Evolutionary conservation across 2,329 filamentous ascomycete species (phyloP).

Genomic region (Colletotrichum sp.): DNA sequence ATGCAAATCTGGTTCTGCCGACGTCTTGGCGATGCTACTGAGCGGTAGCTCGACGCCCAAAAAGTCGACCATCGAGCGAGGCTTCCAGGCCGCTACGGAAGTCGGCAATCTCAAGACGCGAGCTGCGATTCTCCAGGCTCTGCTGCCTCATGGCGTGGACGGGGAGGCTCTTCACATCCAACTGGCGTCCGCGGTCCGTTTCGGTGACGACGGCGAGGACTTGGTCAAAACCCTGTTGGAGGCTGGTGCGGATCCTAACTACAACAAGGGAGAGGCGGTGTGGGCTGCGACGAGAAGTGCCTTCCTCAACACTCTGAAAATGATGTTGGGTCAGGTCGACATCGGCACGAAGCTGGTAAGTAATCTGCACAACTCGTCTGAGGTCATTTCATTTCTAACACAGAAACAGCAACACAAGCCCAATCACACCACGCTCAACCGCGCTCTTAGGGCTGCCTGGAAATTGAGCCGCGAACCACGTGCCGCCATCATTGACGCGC

Average conservation of each 20-base stretch:
- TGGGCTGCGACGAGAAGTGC: slow-evolving; percentile 59
- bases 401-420: slow-evolving; percentile 44
- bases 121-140: slow-evolving; percentile 53
- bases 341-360: slow-evolving; percentile 46
- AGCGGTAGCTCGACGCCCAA: slow-evolving; percentile 42
- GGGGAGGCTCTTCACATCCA: slow-evolving; percentile 59
- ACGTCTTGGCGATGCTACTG: slow-evolving; percentile 57
- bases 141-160: slow-evolving; percentile 54
- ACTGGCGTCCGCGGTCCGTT: slow-evolving; percentile 57
- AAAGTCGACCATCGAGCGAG: slow-evolving; percentile 50
- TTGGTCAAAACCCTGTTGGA: slow-evolving; percentile 56
- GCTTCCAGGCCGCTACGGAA: slow-evolving; percentile 61
- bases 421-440: slow-evolving; percentile 50
- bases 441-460: slow-evolving; percentile 60
- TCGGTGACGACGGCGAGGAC: slow-evolving; percentile 51
- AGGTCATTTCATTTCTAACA: slow-evolving; percentile 8
- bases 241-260: slow-evolving; percentile 55
- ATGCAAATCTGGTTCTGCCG: slow-evolving; percentile 53
- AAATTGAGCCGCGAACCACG: slow-evolving; percentile 53
- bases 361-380: neutral
- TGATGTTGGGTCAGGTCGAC: slow-evolving; percentile 54
- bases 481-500: slow-evolving; percentile 51
- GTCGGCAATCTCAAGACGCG: slow-evolving; percentile 54
- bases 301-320: slow-evolving; percentile 52
- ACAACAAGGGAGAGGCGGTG: slow-evolving; percentile 59